phyloP scores from a whole-genome alignment of 2,329 filamentous ascomycete species.

The Colletotrichum horii region DNA sequence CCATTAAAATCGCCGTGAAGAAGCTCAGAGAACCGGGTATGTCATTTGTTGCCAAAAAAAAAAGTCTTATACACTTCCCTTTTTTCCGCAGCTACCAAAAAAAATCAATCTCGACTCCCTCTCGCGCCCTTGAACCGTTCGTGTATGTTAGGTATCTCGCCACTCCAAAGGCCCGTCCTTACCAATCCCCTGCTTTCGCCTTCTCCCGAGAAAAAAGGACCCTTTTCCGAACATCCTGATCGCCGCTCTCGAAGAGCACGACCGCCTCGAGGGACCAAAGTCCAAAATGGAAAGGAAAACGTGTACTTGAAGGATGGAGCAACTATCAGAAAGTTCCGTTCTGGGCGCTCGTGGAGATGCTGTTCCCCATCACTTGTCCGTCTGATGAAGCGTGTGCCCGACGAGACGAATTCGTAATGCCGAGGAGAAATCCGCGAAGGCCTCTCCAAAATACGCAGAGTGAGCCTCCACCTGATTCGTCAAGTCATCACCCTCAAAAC shows the following conservation, averaged over 20 bases:
- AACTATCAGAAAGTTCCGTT: not conserved
- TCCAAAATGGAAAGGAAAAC: not conserved
- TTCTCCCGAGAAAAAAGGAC: slow-evolving; percentile 3
- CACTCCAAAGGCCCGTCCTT: slow-evolving; percentile 2
- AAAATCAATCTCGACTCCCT: not conserved
- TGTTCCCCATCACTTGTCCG: not conserved
- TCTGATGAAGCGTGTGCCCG: not conserved
- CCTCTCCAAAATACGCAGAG: not conserved
- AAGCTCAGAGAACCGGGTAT: not conserved
- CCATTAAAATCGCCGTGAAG: not conserved
- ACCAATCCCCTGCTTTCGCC: slow-evolving; percentile 1
- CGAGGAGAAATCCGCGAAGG: not conserved
- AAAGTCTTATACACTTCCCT: slow-evolving; percentile 2
- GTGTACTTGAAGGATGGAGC: not conserved
- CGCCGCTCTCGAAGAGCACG: not conserved
- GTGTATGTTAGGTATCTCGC: slow-evolving; percentile 18
- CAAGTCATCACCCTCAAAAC: not conserved
- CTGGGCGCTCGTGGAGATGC: not conserved
- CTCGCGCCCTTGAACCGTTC: slow-evolving; percentile 18
- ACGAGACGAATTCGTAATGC: not conserved
- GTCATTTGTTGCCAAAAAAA: not conserved
- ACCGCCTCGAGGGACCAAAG: not conserved
- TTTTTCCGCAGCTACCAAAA: not conserved
- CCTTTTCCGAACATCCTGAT: not conserved
- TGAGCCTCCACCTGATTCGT: not conserved